phyloP scores from a whole-genome alignment of 2,329 filamentous ascomycete genomes.

The Coniochaeta ligniaria region DNA sequence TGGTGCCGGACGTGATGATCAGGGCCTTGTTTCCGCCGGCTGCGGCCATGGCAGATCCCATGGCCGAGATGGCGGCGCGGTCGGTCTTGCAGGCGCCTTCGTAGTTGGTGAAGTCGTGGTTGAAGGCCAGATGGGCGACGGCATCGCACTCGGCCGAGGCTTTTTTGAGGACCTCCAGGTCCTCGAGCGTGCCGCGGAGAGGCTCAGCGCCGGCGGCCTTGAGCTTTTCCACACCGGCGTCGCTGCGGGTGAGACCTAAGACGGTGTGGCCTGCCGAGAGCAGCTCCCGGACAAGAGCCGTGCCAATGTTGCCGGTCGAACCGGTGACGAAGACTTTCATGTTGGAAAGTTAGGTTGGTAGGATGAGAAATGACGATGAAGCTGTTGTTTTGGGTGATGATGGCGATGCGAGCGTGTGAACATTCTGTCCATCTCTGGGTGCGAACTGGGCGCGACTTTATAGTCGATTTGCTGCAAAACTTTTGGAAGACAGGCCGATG shows the following conservation, averaged over 20 bases:
- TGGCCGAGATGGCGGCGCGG: constrained; percentile 24
- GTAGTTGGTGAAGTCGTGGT: constrained; percentile 29
- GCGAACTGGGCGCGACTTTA: background rate
- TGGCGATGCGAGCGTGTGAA: background rate
- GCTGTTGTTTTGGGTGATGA: background rate
- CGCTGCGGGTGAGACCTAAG: constrained; percentile 29
- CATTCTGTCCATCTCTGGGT: background rate
- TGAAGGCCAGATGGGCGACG: background rate
- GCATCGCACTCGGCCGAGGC: background rate
- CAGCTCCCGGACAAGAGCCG: constrained; percentile 28
- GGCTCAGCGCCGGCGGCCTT: constrained; percentile 21
- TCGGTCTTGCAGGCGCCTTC: constrained; percentile 19
- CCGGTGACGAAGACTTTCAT: constrained; percentile 34
- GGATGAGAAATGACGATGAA: background rate
- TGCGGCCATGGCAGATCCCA: constrained; percentile 20
- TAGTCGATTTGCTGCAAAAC: background rate
- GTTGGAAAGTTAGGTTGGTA: background rate
- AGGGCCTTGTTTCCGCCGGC: constrained; percentile 23
- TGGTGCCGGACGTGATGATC: constrained; percentile 27
- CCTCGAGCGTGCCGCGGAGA: constrained; percentile 25
- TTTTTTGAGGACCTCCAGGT: constrained; percentile 20
- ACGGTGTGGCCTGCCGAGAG: constrained; percentile 29
- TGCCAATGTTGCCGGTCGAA: constrained; percentile 34
- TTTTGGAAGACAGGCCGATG: background rate
- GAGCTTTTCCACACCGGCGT: constrained; percentile 20